These are phyloP conservation scores for Pyricularia pennisetigena DNA, from an alignment of 2,329 filamentous ascomycete species.

Conservation along the genomic window DNA sequence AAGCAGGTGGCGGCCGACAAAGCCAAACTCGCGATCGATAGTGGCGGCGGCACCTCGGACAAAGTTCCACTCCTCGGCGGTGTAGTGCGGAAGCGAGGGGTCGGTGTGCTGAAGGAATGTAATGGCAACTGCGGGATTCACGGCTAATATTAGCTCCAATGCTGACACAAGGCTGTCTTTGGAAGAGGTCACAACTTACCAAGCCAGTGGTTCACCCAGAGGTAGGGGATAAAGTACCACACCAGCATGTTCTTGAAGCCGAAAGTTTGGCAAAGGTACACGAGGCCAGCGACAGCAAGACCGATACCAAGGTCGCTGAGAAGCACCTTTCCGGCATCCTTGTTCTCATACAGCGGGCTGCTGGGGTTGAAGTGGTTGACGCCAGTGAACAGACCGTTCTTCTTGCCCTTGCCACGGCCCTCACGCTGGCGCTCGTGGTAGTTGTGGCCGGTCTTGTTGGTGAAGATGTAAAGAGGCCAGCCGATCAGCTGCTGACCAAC, in stretches of 20 bases:
- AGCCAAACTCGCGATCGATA: slow-evolving; percentile 94
- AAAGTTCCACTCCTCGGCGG: slow-evolving; percentile 77
- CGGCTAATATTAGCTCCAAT: not conserved
- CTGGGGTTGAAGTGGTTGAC: slow-evolving; percentile 93
- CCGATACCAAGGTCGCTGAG: slow-evolving; percentile 76
- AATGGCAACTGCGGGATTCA: slow-evolving; percentile 61
- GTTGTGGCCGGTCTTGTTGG: slow-evolving; percentile 95
- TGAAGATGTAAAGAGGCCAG: slow-evolving; percentile 85
- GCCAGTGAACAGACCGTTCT: slow-evolving; percentile 67
- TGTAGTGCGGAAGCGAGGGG: slow-evolving; percentile 85
- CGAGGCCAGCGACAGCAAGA: slow-evolving; percentile 51
- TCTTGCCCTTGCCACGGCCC: slow-evolving; percentile 87
- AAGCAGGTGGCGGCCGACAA: slow-evolving; percentile 78
- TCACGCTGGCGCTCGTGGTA: slow-evolving; percentile 84
- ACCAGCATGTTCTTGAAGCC: slow-evolving; percentile 82
- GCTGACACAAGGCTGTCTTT: not conserved
- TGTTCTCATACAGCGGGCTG: slow-evolving; percentile 85
- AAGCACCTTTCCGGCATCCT: slow-evolving; percentile 78
- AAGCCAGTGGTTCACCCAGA: slow-evolving; percentile 99
- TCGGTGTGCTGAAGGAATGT: slow-evolving; percentile 97
- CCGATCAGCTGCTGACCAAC: slow-evolving; percentile 81
- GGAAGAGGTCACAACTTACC: slow-evolving; percentile 48
- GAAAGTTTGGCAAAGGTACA: slow-evolving; percentile 63
- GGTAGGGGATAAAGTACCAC: slow-evolving; percentile 91
- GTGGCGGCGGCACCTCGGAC: slow-evolving; percentile 86